Base-by-base conservation (phyloP, 331 rosid genomes). In the Quercus phellos region DNA sequence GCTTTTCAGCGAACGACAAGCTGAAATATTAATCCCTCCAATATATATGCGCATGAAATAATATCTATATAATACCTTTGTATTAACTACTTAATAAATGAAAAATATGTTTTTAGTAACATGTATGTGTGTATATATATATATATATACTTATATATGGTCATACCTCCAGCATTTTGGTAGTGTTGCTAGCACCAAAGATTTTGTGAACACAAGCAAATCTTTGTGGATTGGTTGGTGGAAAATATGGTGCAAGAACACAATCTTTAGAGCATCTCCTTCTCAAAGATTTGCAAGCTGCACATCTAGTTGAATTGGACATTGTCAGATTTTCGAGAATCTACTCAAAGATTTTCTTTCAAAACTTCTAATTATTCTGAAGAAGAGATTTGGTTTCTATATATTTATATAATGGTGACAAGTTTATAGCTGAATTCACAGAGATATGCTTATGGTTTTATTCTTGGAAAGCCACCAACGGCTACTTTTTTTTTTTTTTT, bases 101-200 rank as follows among this genome's bases (percentile, higher is more conserved):
- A 9, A 56, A 58, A 74, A 35, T 32, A 26, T 2, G 35, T 30
- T 10, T 3, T 6, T 12, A 34, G 21, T n/a, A 54, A 29, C 26
- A 58, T 64, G 43, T 38, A 7, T 38, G 43, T 7, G 0, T 38
- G 43, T 38, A 0, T 38, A 0, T 34, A 1, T 34, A 5, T 34
- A 34, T 6, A 34, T 35, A 5, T 34, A 34, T 34, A 34, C 1
- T 6, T 35, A 35, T 35, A 34, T 9, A 6, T 74, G 29, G 53
- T 75, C 51, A 26, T 63, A 75, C 79, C 73, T 50, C 32, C 29
- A 75, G 79, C 79, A 63, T 75, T 64, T 24, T 75, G 60, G 73
- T 63, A 51, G 63, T 64, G 53, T 67, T 76, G 77, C 77, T 56
- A 54, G 77, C 55, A 18, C 69, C 77, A 56, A 74, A 74, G 68